A percentile compares a stretch with the other conserved stretches of the same genome.
These are phyloP conservation scores for Smittium mucronatum DNA, from an alignment of 371 early-diverging fungal genomes.

Conservation along the genomic window DNA sequence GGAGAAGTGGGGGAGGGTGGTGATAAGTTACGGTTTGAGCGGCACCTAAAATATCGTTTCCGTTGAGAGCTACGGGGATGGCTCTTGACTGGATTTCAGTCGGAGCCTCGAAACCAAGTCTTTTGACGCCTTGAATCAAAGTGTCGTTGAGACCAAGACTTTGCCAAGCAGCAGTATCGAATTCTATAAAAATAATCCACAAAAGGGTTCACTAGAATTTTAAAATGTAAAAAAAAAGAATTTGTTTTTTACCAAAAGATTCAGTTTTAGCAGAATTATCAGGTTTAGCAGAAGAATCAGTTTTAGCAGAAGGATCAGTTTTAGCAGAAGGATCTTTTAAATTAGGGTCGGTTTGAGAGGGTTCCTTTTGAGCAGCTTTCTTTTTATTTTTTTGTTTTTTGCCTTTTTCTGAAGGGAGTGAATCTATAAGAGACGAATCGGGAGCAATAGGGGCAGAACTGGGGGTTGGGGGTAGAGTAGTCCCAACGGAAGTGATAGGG, in stretches of 20 bases:
- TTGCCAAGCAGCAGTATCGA: conserved; percentile 37
- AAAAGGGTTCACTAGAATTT: neutral
- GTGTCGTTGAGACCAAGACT: conserved; percentile 35
- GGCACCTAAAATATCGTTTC: conserved; percentile 90
- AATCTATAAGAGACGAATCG: no score
- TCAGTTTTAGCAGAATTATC: conserved; percentile 19
- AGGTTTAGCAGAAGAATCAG: conserved; percentile 17
- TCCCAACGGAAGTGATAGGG: no score
- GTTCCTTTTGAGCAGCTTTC: no score
- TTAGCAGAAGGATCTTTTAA: conserved; percentile 12
- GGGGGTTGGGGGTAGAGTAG: no score
- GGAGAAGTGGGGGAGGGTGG: neutral
- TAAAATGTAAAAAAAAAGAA: neutral
- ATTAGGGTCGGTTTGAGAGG: conserved; percentile 8
- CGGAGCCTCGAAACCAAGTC: conserved; percentile 61
- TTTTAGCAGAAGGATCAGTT: conserved; percentile 21
- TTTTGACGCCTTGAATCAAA: conserved; percentile 51
- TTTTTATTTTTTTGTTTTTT: no score
- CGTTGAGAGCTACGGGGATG: conserved; percentile 51
- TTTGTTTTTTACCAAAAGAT: neutral
- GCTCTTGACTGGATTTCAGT: conserved; percentile 90
- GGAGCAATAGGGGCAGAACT: no score
- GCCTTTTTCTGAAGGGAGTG: no score
- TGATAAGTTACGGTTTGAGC: conserved; percentile 69
- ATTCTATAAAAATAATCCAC: conserved; percentile 14